Evolutionary conservation across 345 rosid species (phyloP).

Genomic region (Balakata baccata): DNA sequence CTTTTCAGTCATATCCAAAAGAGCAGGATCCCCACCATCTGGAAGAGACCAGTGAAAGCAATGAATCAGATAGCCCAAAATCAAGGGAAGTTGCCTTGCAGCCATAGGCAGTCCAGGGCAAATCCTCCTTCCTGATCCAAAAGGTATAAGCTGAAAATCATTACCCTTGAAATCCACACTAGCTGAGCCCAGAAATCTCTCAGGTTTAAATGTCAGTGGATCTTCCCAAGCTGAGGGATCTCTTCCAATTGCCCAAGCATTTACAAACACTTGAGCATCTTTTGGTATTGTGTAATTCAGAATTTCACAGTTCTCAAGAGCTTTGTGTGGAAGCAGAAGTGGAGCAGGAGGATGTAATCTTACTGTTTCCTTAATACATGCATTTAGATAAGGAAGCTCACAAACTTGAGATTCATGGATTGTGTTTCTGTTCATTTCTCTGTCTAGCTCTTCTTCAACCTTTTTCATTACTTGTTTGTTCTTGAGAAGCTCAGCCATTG

Average conservation of each 20-base stretch:
- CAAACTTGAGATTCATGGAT: background rate
- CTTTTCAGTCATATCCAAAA: background rate
- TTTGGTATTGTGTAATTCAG: slow-evolving; percentile 13
- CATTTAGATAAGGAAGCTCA: slow-evolving; percentile 6
- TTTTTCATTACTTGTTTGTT: background rate
- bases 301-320: slow-evolving; percentile 12
- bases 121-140: slow-evolving; percentile 18
- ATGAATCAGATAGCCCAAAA: slow-evolving; percentile 5
- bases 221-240: slow-evolving; percentile 16
- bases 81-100: slow-evolving; percentile 1
- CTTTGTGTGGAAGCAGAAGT: slow-evolving; percentile 11
- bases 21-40: background rate
- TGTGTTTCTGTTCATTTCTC: background rate
- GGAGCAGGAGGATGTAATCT: slow-evolving; percentile 19
- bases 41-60: slow-evolving; percentile 20
- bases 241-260: slow-evolving; percentile 17
- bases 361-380: slow-evolving; percentile 11
- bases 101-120: slow-evolving; percentile 15
- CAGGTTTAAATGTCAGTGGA: slow-evolving; percentile 14
- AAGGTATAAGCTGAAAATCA: slow-evolving; percentile 12
- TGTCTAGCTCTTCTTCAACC: background rate
- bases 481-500: slow-evolving; percentile 2
- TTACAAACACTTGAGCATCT: slow-evolving; percentile 14
- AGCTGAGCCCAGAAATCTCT: slow-evolving; percentile 9
- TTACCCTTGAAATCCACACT: slow-evolving; percentile 6